phyloP scores from a whole-genome alignment of 2,329 filamentous ascomycete genomes.

The Purpureocillium takamizusanense region DNA sequence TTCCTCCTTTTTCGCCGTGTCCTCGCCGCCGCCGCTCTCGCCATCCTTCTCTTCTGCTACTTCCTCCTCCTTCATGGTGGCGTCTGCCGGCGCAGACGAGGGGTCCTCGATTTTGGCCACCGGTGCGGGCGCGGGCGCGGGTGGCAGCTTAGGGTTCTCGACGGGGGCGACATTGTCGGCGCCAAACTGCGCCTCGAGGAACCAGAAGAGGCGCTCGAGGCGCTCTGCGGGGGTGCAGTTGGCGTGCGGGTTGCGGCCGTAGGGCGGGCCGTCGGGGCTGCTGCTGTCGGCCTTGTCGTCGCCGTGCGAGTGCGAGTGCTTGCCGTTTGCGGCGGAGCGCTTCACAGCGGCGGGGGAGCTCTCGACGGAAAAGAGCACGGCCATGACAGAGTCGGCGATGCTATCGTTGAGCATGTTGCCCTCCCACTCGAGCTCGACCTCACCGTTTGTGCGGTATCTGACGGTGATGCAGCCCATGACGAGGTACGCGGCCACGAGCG shows the following conservation, averaged over 20 bases:
- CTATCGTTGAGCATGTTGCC: constrained; percentile 96
- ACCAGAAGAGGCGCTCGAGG: constrained; percentile 81
- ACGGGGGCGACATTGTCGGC: constrained; percentile 73
- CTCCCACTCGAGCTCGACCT: constrained; percentile 92
- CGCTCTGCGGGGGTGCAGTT: constrained; percentile 65
- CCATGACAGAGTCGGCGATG: constrained; percentile 95
- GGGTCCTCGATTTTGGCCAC: no score
- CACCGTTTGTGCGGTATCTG: constrained; percentile 65
- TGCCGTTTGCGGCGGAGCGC: constrained; percentile 33
- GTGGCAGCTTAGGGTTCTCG: constrained; percentile 48
- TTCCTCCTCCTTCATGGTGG: no score
- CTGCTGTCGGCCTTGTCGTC: constrained; percentile 19
- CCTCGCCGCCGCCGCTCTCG: constrained; percentile 20
- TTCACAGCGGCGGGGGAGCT: constrained; percentile 92
- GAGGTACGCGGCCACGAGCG: constrained; percentile 47
- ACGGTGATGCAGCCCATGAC: constrained; percentile 90
- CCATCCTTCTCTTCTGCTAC: no score
- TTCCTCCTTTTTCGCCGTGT: not conserved
- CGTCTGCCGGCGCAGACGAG: no score
- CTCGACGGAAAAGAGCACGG: constrained; percentile 84
- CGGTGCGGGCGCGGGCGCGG: no score
- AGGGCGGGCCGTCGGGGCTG: constrained; percentile 4
- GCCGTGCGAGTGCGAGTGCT: constrained; percentile 21
- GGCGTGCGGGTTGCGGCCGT: constrained; percentile 58
- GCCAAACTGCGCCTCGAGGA: constrained; percentile 95